phyloP scores from a whole-genome alignment of 768 basidiomycete species.

The Porpolomopsis calyptriformis region DNA sequence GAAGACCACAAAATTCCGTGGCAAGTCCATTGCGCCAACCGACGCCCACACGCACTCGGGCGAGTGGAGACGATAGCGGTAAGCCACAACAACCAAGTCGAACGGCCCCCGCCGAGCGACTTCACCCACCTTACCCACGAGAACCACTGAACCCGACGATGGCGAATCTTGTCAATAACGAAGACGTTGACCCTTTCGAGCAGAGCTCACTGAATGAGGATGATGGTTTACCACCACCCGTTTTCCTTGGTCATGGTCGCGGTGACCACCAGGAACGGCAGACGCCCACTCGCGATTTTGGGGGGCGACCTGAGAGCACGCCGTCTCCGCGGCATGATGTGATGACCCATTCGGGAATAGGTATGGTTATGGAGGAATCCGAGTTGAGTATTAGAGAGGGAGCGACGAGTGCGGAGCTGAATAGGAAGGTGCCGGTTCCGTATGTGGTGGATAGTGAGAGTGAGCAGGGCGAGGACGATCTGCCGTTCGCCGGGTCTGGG shows the following conservation, averaged over 20 bases:
- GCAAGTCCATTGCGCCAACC: slow-evolving; percentile 4
- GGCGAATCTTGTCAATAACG: slow-evolving; percentile 9
- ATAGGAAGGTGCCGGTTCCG: slow-evolving; percentile 31
- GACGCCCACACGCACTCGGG: slow-evolving; percentile 2
- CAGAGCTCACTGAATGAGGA: slow-evolving; percentile 26
- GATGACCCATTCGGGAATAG: too few species aligned
- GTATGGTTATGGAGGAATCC: too few species aligned
- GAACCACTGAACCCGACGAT: neutral
- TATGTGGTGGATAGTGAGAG: slow-evolving; percentile 14
- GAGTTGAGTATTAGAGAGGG: slow-evolving; percentile 15
- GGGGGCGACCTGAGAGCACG: too few species aligned
- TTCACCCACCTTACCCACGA: slow-evolving; percentile 4
- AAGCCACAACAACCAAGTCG: slow-evolving; percentile 4
- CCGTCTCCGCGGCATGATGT: too few species aligned
- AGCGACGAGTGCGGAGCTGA: slow-evolving; percentile 31
- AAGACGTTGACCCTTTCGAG: slow-evolving; percentile 33
- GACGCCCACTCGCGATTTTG: too few species aligned
- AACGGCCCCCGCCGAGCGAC: neutral
- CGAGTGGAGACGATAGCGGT: slow-evolving; percentile 9
- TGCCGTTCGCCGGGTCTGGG: slow-evolving; percentile 31
- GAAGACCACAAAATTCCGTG: slow-evolving; percentile 10
- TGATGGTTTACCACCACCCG: neutral
- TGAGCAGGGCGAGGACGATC: slow-evolving; percentile 19
- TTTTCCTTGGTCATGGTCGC: neutral
- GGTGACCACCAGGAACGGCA: slow-evolving; percentile 11